Percentiles rank a stretch among this genome's conserved stretches.
Conservation (phyloP, 2,329 filamentous ascomycete species). For the Trichocomaceae sp. region DNA sequence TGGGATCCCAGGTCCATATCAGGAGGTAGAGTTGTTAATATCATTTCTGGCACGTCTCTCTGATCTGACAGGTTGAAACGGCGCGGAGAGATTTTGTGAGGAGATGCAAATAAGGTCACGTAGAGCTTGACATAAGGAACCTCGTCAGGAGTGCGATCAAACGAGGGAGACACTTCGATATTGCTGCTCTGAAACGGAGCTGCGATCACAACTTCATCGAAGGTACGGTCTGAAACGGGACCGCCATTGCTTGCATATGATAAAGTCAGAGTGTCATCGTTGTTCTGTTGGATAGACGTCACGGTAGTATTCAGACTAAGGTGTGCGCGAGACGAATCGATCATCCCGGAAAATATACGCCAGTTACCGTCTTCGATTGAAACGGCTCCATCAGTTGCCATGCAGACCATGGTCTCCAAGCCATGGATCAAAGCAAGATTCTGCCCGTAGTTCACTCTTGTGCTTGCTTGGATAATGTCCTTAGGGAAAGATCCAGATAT, state of each 20-base stretch:
- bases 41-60: constrained; percentile 57
- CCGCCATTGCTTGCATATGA: constrained; percentile 24
- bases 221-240: constrained; percentile 34
- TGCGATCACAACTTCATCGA: constrained; percentile 77
- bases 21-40: constrained; percentile 73
- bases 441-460: constrained; percentile 89
- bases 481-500: constrained; percentile 62
- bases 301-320: constrained; percentile 64
- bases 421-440: constrained; percentile 84
- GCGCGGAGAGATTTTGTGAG: constrained; percentile 60
- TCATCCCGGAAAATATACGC: constrained; percentile 84
- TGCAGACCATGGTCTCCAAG: constrained; percentile 82
- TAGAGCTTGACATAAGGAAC: constrained; percentile 84
- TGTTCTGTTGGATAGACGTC: constrained; percentile 45
- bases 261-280: constrained; percentile 41
- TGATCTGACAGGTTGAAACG: constrained; percentile 62
- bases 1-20: constrained; percentile 37
- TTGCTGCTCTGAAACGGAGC: constrained; percentile 74
- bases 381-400: constrained; percentile 80
- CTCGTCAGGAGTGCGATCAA: constrained; percentile 55
- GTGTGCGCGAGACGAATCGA: constrained; percentile 56
- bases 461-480: constrained; percentile 84
- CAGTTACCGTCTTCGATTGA: constrained; percentile 81
- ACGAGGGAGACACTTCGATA: constrained; percentile 48
- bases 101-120: constrained; percentile 81